Conservation (phyloP, 1,284 basidiomycete genomes). For the Termitomyces sp. region DNA sequence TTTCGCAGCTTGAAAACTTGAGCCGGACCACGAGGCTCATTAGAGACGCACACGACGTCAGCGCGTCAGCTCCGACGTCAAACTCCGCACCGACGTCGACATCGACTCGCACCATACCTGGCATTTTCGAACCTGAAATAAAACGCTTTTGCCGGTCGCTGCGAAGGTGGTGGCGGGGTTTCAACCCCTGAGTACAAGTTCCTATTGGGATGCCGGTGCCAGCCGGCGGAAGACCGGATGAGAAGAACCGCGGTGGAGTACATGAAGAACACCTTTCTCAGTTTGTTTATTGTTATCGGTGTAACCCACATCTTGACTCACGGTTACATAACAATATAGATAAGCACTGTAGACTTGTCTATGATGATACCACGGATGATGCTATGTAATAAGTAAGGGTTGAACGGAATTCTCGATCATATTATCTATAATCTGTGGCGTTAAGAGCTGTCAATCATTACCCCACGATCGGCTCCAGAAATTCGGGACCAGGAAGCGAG, state of each 20-base stretch:
- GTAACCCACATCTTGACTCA: neutral
- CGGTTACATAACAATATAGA: neutral
- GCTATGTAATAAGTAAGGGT: neutral
- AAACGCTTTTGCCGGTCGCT: neutral
- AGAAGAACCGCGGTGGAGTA: neutral
- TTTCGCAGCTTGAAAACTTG: slow-evolving; percentile 1
- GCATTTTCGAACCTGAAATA: slow-evolving; percentile 1
- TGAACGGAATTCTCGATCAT: slow-evolving; percentile 1
- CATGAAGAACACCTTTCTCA: neutral
- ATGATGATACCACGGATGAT: neutral
- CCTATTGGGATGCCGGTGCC: neutral
- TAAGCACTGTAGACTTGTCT: neutral
- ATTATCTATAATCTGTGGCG: slow-evolving; percentile 4
- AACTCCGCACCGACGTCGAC: slow-evolving; percentile 6
- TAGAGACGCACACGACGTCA: neutral
- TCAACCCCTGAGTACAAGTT: neutral
- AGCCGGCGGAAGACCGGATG: slow-evolving; percentile 2
- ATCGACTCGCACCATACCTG: neutral
- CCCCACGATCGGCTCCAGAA: slow-evolving; percentile 1
- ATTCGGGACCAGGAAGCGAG: slow-evolving; percentile 2
- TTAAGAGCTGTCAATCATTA: neutral
- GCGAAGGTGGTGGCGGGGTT: neutral
- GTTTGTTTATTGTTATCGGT: neutral
- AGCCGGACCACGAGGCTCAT: slow-evolving; percentile 2
- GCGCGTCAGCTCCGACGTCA: neutral